These are phyloP conservation scores for Parmelia sp. DNA, from an alignment of 495 filamentous ascomycete genomes.

Conservation along the genomic window DNA sequence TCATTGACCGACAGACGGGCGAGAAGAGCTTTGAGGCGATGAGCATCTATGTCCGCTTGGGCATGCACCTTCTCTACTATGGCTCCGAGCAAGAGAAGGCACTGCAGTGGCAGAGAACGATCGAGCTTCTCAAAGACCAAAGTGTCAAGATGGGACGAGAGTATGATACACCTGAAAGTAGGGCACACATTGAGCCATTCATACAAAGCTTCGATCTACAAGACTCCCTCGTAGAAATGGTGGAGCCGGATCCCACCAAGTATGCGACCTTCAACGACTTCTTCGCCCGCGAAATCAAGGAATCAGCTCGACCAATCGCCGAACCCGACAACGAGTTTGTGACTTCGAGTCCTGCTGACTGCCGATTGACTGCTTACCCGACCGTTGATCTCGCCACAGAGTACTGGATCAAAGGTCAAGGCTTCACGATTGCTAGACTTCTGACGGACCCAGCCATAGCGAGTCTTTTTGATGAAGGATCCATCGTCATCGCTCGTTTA, in stretches of 20 bases:
- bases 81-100: slow-evolving; percentile 27
- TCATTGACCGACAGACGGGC: slow-evolving; percentile 37
- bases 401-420: slow-evolving; percentile 43
- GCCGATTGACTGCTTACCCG: slow-evolving; percentile 34
- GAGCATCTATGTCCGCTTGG: slow-evolving; percentile 41
- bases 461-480: slow-evolving; percentile 34
- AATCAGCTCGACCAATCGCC: slow-evolving; percentile 34
- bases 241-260: slow-evolving; percentile 29
- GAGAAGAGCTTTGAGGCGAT: slow-evolving; percentile 37
- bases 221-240: slow-evolving; percentile 29
- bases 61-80: slow-evolving; percentile 34
- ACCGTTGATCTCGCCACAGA: slow-evolving; percentile 34
- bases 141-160: slow-evolving; percentile 39
- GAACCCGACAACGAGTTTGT: slow-evolving; percentile 30
- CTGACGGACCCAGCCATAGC: slow-evolving; percentile 34
- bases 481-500: slow-evolving; percentile 39
- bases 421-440: slow-evolving; percentile 39
- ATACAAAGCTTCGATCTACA: slow-evolving; percentile 36
- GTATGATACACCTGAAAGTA: slow-evolving; percentile 35
- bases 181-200: slow-evolving; percentile 38
- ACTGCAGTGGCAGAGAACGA: slow-evolving; percentile 35
- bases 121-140: slow-evolving; percentile 32
- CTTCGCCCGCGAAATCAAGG: slow-evolving; percentile 39
- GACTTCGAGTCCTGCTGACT: slow-evolving; percentile 39
- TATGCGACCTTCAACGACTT: slow-evolving; percentile 42